Conservation (phyloP, 1,139 yeast genomes). For the Candida gigantensis region DNA sequence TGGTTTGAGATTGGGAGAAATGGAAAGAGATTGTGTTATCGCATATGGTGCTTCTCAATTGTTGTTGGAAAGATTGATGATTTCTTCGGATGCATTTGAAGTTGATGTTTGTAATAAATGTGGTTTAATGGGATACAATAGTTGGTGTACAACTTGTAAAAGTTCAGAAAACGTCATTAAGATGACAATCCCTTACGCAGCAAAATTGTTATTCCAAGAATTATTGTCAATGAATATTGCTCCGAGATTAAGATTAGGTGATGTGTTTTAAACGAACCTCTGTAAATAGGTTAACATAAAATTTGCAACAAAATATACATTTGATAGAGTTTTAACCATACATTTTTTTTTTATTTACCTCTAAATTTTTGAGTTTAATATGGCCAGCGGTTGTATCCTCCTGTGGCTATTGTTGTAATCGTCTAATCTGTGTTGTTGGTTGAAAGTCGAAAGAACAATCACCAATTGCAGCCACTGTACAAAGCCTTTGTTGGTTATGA, state of each 20-base stretch:
- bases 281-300: neutral
- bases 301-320: neutral
- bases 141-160: constrained; percentile 96
- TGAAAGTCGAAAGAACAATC: too few relatives aligned
- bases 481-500: too few relatives aligned
- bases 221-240: constrained; percentile 96
- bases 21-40: constrained; percentile 99
- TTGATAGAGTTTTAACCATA: constrained; percentile 1
- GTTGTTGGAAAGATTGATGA: constrained; percentile 89
- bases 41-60: constrained; percentile 99
- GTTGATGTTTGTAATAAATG: constrained; percentile 93
- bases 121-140: constrained; percentile 97
- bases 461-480: too few relatives aligned
- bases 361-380: too few relatives aligned
- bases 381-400: too few relatives aligned
- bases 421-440: too few relatives aligned
- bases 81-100: constrained; percentile 96
- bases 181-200: constrained; percentile 98
- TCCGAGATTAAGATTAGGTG: constrained; percentile 87
- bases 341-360: too few relatives aligned
- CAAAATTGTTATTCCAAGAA: constrained; percentile 93
- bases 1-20: constrained; percentile 97
- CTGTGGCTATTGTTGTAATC: too few relatives aligned
- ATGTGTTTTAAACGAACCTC: constrained; percentile 55
- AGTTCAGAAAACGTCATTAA: constrained; percentile 82